Base-by-base conservation (phyloP, 1,284 basidiomycete species). In the Malassezia dermatis region DNA sequence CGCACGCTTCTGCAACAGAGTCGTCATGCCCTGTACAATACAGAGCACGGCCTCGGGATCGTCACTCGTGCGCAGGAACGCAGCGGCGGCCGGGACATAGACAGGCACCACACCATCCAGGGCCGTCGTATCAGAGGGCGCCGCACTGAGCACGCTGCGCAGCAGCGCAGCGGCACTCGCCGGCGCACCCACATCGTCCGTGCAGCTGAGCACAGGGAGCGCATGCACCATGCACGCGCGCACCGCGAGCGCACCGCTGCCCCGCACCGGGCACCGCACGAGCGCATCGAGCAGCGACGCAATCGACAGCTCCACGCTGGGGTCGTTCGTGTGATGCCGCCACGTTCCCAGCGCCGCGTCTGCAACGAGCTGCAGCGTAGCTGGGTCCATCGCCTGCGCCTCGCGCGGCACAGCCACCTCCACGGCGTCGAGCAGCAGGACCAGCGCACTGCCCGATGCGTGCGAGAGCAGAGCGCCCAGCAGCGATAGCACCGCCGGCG, bases 401-500 rank as follows among this genome's bases (percentile, higher is more conserved):
- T 57, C 88, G 21, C 41, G 39, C 10, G 41, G 83, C 3, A 93
- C 80, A 27, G 84, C 82, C 1, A 89, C 77, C 4, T 91, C 82
- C 1, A 86, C 82, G 1, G 85, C 85, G 71, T 95, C 90, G 23
- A 96, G 78, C 24, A 95, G 82, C 8, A 96, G 81, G n/a, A 87
- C 84, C 12, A 96, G 80, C 0, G 89, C 89, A 65, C 94, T 89
- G 59, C 89, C 88, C 1, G 85, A 83, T 0, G 89, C 84, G 30
- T 83, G 78, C 8, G 83, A 77, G 23, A 95, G 76, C 73, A 96
- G 85, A 0, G 90, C 88, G 0, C 88, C 84, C 3, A 98, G 81
- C 59, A 86, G 83, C 51, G 83, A 81, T n/a, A 88, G 81, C 48
- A 95, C 85, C 31, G 84, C 81, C 7, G 81, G 79, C 0, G 86